Evolutionary conservation across 2,329 filamentous ascomycete species (phyloP), one percentile per base, ranked within the genome.

Genomic region (Colletotrichum camelliae): DNA sequence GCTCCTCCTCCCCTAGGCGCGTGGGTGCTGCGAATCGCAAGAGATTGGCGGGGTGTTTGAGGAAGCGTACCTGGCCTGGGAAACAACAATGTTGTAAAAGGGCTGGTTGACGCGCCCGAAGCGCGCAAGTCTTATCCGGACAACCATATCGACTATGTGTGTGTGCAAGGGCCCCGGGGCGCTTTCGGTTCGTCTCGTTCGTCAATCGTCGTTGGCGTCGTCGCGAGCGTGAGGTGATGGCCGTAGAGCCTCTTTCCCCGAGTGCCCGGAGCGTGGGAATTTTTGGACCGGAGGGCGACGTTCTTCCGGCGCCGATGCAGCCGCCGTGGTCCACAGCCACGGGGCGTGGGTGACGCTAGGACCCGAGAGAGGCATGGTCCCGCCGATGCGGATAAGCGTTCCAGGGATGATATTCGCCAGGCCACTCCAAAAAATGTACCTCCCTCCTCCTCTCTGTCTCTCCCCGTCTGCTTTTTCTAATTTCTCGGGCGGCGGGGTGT

Each of bases 81-180:
- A 92, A 78, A 99, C 95, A 79, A 98, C 95, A 78, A 99, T 98
- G 88, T 99, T 99, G 90, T 98, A 99, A 81, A 98, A 94, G 4
- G 97, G 96, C n/a, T 91, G 85, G 84, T 98, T 96, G 79, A 91
- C 92, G 85, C 94, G 95, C 83, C 96, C 96, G 85, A 98, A 98
- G 85, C 97, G 96, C 80, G 97, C 95, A 80, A 99, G 93, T 75
- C 97, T 94, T 85, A 99, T 97, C 85, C 94, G 94, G 82, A 99
- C 90, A 77, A 98, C 96, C 97, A 99, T 98, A 35, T 61, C 58
- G 12, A 0, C 10, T 6, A 6, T 61, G 7, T 61, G 10, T 61
- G 5, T 61, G 33, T 61, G 12, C 18, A 12, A 33, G 4, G 58
- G 18, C 58, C n/a, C 35, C 58, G 12, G 27, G n/a, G 16, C 29